Conservation (phyloP, 2,329 filamentous ascomycete genomes). For the Aspergillus pseudotamarii region DNA sequence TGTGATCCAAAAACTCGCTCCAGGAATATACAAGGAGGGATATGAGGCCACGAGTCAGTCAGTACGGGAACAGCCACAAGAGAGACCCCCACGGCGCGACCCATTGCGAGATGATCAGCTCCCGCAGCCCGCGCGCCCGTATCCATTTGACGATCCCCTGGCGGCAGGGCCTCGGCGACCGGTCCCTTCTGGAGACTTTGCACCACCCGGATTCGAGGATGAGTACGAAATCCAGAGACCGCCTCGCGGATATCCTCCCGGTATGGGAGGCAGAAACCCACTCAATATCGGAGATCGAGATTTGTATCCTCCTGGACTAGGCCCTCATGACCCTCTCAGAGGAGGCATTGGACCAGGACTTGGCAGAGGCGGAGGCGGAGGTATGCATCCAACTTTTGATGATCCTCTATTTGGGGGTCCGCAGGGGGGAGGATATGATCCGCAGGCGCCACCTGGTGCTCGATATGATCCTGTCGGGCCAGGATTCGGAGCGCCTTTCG, state of each 20-base stretch:
- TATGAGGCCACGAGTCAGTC: constrained; percentile 63
- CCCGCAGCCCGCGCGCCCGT: constrained; percentile 66
- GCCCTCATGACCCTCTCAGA: constrained; percentile 79
- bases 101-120: constrained; percentile 55
- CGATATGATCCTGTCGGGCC: constrained; percentile 87
- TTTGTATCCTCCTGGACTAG: constrained; percentile 81
- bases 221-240: constrained; percentile 81
- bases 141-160: constrained; percentile 69
- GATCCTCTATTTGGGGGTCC: constrained; percentile 78
- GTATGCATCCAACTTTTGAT: constrained; percentile 96
- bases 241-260: constrained; percentile 52
- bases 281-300: constrained; percentile 81
- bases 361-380: constrained; percentile 69
- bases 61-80: constrained; percentile 44
- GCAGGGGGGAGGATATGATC: constrained; percentile 59
- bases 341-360: constrained; percentile 65
- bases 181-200: constrained; percentile 71
- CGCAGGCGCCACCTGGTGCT: constrained; percentile 81
- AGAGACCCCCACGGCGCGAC: constrained; percentile 46
- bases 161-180: constrained; percentile 63
- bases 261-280: constrained; percentile 56
- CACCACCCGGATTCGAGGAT: constrained; percentile 90
- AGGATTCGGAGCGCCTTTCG: constrained; percentile 56
- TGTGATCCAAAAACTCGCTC: constrained; percentile 82
- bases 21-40: constrained; percentile 74